Conservation (phyloP, 2,329 filamentous ascomycete species). For the Xylaria sp. region DNA sequence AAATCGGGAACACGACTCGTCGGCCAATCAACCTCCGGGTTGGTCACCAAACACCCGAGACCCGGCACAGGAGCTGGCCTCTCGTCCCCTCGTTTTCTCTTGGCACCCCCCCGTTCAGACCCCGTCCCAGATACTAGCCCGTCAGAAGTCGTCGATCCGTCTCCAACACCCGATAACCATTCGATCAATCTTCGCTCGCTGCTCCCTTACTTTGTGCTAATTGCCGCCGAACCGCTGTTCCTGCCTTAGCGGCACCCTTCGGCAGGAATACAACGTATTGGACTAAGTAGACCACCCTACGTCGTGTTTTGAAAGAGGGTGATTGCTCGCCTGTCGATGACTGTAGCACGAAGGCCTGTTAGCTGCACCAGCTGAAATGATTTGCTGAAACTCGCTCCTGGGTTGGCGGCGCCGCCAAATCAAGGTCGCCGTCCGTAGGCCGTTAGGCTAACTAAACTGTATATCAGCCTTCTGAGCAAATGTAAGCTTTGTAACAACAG, state of each 20-base stretch:
- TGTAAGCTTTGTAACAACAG: too few relatives aligned
- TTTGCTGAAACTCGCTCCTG: slow-evolving; percentile 8
- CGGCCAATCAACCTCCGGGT: slow-evolving; percentile 19
- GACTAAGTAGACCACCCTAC: not conserved
- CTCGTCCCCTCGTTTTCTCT: slow-evolving; percentile 12
- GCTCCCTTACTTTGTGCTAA: not conserved
- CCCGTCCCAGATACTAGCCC: slow-evolving; percentile 7
- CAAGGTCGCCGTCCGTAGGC: not conserved
- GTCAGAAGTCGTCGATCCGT: slow-evolving; percentile 18
- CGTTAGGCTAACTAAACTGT: not conserved
- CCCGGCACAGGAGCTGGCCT: not conserved
- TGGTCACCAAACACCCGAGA: slow-evolving; percentile 9
- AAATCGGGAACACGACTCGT: slow-evolving; percentile 11
- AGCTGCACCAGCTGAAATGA: not conserved
- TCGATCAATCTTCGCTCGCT: not conserved
- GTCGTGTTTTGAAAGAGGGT: slow-evolving; percentile 8
- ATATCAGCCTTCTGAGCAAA: not conserved
- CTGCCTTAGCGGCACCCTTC: slow-evolving; percentile 16
- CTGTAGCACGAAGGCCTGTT: not conserved
- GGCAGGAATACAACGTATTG: not conserved
- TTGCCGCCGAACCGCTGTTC: slow-evolving; percentile 16
- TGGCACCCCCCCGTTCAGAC: slow-evolving; percentile 5
- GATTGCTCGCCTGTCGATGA: slow-evolving; percentile 8
- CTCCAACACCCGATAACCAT: slow-evolving; percentile 5
- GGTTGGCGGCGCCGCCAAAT: not conserved